Conservation (phyloP, 176 grass and related monocot genomes). For the Cenchrus purpureus region DNA sequence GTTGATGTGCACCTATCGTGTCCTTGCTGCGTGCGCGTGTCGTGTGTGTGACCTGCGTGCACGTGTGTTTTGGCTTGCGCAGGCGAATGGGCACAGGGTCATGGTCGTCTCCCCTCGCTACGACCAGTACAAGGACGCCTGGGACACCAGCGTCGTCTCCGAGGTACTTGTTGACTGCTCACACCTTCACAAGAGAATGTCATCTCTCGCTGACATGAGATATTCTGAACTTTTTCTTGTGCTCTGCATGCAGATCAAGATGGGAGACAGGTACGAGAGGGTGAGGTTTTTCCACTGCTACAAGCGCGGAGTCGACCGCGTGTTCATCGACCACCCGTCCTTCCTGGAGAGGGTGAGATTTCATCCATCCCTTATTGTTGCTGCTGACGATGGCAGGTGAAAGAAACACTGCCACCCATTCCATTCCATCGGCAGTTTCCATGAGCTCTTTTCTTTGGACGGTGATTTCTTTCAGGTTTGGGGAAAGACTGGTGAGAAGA, state of each 20-base stretch:
- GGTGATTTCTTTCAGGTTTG: conserved; percentile 66
- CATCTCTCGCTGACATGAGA: background rate
- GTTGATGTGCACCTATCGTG: background rate
- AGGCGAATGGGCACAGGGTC: conserved; percentile 81
- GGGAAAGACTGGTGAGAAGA: conserved; percentile 94
- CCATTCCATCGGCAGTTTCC: background rate
- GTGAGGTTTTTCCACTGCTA: conserved; percentile 91
- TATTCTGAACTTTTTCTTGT: background rate
- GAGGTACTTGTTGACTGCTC: conserved; percentile 44
- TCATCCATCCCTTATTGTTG: background rate
- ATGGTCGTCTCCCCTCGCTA: conserved; percentile 88
- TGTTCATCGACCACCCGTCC: conserved; percentile 86
- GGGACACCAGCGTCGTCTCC: conserved; percentile 72
- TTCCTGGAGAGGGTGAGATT: conserved; percentile 91
- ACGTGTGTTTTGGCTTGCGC: background rate
- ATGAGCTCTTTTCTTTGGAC: background rate
- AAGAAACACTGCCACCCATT: background rate
- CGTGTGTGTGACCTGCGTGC: background rate
- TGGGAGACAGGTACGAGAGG: conserved; percentile 62
- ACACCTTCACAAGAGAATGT: background rate
- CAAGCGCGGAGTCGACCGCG: conserved; percentile 92
- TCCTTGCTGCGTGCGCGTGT: background rate
- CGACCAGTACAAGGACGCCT: conserved; percentile 96
- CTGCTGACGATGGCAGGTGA: background rate
- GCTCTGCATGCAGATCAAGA: conserved; percentile 59